Conservation (phyloP, 2,329 filamentous ascomycete species). For the Colletotrichum higginsianum region DNA sequence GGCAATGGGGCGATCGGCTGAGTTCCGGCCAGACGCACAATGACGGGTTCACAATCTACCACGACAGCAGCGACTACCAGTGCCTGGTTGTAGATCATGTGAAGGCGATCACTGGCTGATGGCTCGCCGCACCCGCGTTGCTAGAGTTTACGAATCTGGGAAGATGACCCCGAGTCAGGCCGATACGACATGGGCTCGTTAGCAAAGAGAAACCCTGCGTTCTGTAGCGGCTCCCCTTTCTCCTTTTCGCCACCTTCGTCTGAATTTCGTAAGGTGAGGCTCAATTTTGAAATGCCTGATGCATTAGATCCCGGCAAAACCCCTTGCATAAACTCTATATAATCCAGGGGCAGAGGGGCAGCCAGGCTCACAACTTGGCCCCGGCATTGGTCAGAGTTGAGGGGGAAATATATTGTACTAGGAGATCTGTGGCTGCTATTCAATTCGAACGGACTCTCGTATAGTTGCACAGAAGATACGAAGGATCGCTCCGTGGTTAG, state of each 20-base stretch:
- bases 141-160: background rate
- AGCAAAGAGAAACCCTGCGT: background rate
- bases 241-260: background rate
- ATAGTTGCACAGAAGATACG: no score
- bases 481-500: background rate
- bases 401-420: no score
- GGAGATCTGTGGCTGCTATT: no score
- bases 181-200: background rate
- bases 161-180: background rate
- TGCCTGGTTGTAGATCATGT: slow-evolving; percentile 57
- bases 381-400: background rate
- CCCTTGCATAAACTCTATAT: no score
- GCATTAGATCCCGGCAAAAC: no score
- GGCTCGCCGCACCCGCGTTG: background rate
- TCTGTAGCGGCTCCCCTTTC: background rate
- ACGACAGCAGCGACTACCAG: slow-evolving; percentile 53
- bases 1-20: slow-evolving; percentile 51
- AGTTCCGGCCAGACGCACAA: slow-evolving; percentile 55
- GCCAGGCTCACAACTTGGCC: background rate
- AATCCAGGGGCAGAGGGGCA: background rate
- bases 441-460: no score
- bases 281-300: slow-evolving; percentile 1
- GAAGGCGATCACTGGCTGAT: slow-evolving; percentile 14
- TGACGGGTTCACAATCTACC: slow-evolving; percentile 58
- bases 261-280: background rate